Base-by-base conservation (phyloP, 257 asterid genomes). In the Thymus quinquecostatus region DNA sequence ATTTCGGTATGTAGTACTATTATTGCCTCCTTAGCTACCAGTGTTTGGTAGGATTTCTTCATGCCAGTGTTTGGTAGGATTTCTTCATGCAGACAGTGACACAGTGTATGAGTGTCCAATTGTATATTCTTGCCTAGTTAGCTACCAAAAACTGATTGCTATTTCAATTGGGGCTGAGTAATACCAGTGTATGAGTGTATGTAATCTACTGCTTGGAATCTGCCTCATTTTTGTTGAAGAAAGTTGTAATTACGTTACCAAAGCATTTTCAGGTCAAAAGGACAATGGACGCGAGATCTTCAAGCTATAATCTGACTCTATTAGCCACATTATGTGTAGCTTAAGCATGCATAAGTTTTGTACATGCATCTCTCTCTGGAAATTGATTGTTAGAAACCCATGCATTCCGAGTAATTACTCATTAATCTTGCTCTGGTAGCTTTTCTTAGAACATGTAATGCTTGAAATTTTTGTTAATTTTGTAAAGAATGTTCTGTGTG, bases 1-100 rank as follows among this genome's bases (percentile, higher is more conserved):
- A 95, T 91, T 33, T 74, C 85, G 95, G 98, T 91, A 88, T 75
- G 94, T 71, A 64, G 40, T 61, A 21, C 54, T 63, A 51, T 36
- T 56, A 50, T 48, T 62, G 21, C 21, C 21, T 21, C 5, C n/a
- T 56, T 9, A 30, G 21, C 21, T 38, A 41, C 40, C 8, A 30
- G 12, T 28, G 14, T 66, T 44, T 36, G 49, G 67, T 43, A 8
- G 55, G 48, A 45, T 38, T 40, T 73, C 5, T 28, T 56, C 7
- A 30, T 38, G 53, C 40, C 8, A 30, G 12, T 28, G 14, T 66
- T 44, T 36, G 49, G 67, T 43, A 8, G 55, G 48, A 45, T 38
- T 40, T 73, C 27, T 55, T 53, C 29, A n/a, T 62, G 41, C 43
- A 1, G 44, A 34, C 9, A n/a, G 38, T 66, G 70, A 71, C 21